A percentile compares a stretch with the other conserved stretches of the same genome.
Evolutionary conservation across 148 eudicot species (phyloP).

Genomic region (Limonium bicolor): DNA sequence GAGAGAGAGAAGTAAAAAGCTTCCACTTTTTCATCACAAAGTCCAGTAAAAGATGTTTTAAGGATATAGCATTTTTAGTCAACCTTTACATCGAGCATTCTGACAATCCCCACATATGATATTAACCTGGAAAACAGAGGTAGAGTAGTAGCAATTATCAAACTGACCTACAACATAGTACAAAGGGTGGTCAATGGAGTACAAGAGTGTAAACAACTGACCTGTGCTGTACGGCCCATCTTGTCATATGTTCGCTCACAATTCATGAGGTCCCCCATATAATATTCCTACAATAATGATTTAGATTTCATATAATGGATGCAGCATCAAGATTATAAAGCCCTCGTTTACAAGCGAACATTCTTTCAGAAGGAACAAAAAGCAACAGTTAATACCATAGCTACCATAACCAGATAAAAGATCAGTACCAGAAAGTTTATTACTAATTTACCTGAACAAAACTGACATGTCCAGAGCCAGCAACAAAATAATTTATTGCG

Average conservation of each 20-base stretch:
- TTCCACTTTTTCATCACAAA: neutral
- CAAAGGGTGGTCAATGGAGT: neutral
- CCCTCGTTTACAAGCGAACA: no score
- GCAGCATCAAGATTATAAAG: no score
- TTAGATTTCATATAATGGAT: no score
- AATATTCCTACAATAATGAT: slow-evolving; percentile 24
- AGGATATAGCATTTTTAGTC: slow-evolving; percentile 4
- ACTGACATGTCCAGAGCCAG: slow-evolving; percentile 47
- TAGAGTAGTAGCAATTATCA: neutral
- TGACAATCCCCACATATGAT: slow-evolving; percentile 71
- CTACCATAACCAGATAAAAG: neutral
- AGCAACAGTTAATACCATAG: neutral
- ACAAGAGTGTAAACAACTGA: slow-evolving; percentile 14
- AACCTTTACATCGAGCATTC: slow-evolving; percentile 64
- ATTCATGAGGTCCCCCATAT: slow-evolving; percentile 55
- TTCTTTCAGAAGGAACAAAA: no score
- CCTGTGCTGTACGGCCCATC: slow-evolving; percentile 86
- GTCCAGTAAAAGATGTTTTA: neutral
- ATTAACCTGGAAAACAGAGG: slow-evolving; percentile 37
- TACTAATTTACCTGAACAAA: slow-evolving; percentile 85
- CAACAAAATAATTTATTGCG: slow-evolving; percentile 41
- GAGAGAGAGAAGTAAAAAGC: neutral
- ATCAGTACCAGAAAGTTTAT: neutral
- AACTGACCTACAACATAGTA: neutral
- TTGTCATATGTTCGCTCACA: slow-evolving; percentile 75